Evolutionary conservation across 2,329 filamentous ascomycete genomes (phyloP), one percentile per base, ranked within the genome.

Genomic region (Stagonosporopsis chrysanthemi): DNA sequence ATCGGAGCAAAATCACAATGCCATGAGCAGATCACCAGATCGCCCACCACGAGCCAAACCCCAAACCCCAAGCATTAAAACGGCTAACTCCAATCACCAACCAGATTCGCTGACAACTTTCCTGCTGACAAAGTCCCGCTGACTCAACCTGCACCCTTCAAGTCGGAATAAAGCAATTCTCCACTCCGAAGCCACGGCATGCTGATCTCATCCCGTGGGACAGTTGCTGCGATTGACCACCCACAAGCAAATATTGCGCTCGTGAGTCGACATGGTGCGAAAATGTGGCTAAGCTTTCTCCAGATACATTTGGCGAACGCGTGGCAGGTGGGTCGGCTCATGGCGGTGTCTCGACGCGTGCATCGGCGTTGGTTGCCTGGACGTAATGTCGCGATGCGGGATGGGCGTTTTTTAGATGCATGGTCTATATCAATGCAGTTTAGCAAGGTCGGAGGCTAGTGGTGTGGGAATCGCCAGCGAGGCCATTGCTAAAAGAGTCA

Each of bases 111-210:
- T 33, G 14, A 15, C n/a, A 41, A 41, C 6, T 26, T 6, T 15
- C 4, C 24, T 36, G 43, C 54, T 52, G 31, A 49, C 48, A 44
- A 36, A 35, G 22, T 17, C 11, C 17, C n/a, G 54, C 48, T 57
- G 54, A 57, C 43, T 57, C 49, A 57, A 7, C 22, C 17, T 33
- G 6, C 48, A 43, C 54, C 48, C 26, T 52, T 29, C 49, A 52
- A 52, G 39, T 57, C 48, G 54, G 43, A 52, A 12, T 14, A 9
- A 4, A 28, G 26, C 9, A 15, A 4, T 12, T 40, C 48, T 6
- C 43, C 44, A 52, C 39, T 52, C 54, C 48, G 48, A 52, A 26
- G 1, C 26, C 31, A 39, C 4, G 22, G 17, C 31, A n/a, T 35
- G 24, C 31, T 38, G 24, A 39, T 38, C 22, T 14, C 15, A 36